Evolutionary conservation across 495 filamentous ascomycete species (phyloP).

Genomic region (Usnea hakonensis): DNA sequence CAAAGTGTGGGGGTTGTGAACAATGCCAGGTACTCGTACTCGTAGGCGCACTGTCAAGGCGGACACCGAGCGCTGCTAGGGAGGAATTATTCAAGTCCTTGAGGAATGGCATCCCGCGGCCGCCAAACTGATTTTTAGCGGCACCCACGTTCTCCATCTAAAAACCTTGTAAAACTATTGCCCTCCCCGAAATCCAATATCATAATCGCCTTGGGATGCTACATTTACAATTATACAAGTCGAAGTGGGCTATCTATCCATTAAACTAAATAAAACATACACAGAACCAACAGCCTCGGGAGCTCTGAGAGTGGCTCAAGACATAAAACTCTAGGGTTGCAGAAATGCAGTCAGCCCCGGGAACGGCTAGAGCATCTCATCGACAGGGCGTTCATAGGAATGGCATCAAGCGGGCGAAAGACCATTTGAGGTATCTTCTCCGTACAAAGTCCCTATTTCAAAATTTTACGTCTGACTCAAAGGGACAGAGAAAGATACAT

Average conservation of each 20-base stretch:
- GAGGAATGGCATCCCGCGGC: neutral
- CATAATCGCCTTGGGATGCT: neutral
- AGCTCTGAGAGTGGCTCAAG: neutral
- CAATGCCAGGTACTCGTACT: constrained; percentile 2
- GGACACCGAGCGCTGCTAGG: constrained; percentile 5
- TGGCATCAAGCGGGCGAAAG: neutral
- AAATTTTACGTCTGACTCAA: too few relatives aligned
- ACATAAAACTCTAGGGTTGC: neutral
- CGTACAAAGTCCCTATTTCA: neutral
- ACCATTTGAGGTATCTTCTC: neutral
- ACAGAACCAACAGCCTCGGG: neutral
- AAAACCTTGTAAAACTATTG: too few relatives aligned
- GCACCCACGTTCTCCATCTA: neutral
- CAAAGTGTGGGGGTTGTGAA: constrained; percentile 11
- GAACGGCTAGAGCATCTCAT: neutral
- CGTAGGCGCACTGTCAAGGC: constrained; percentile 8
- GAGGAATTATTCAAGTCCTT: constrained; percentile 2
- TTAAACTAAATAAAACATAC: neutral
- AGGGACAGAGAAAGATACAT: neutral
- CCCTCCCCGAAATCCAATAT: neutral
- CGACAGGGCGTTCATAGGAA: neutral
- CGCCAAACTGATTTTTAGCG: neutral
- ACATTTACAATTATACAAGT: neutral
- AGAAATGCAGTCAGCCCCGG: neutral
- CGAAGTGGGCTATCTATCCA: neutral